Conservation (phyloP, 352 stramenopile genomes). For the Pythium periplocum region DNA sequence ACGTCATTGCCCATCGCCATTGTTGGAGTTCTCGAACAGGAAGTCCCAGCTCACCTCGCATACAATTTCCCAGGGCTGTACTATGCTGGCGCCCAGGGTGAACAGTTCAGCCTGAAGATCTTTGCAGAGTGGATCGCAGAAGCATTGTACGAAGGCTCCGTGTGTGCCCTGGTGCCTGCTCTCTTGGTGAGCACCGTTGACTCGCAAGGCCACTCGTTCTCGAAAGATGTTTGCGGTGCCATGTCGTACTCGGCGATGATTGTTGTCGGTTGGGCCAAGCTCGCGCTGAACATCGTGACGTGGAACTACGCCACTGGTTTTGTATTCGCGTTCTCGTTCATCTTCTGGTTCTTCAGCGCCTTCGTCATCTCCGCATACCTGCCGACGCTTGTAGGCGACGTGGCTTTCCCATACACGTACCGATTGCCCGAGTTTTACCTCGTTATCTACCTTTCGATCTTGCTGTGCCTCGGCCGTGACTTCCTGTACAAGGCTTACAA, state of each 20-base stretch:
- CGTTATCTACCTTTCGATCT: slow-evolving; percentile 57
- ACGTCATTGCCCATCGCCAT: slow-evolving; percentile 90
- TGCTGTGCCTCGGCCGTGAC: slow-evolving; percentile 72
- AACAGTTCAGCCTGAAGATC: slow-evolving; percentile 79
- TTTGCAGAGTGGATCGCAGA: slow-evolving; percentile 79
- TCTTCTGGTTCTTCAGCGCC: slow-evolving; percentile 72
- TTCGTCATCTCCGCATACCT: slow-evolving; percentile 58
- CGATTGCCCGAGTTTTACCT: slow-evolving; percentile 71
- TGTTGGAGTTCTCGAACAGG: slow-evolving; percentile 78
- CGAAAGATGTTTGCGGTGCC: slow-evolving; percentile 59
- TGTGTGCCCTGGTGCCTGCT: slow-evolving; percentile 63
- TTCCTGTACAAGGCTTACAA: slow-evolving; percentile 86
- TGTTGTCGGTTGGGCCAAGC: slow-evolving; percentile 72
- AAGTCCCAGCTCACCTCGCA: slow-evolving; percentile 61
- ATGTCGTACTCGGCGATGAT: slow-evolving; percentile 81
- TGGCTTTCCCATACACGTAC: slow-evolving; percentile 77
- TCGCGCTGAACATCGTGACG: slow-evolving; percentile 79
- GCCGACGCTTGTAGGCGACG: slow-evolving; percentile 51
- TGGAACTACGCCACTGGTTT: slow-evolving; percentile 65
- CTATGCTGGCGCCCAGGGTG: slow-evolving; percentile 64
- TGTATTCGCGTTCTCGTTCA: slow-evolving; percentile 52
- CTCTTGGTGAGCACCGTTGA: slow-evolving; percentile 57
- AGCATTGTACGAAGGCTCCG: slow-evolving; percentile 68
- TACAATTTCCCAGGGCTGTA: slow-evolving; percentile 81
- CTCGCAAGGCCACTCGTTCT: slow-evolving; percentile 56